Percentiles rank a stretch among this genome's conserved stretches.
Evolutionary conservation across 805 yeast species (phyloP).

Genomic region (Dipodascopsis uninucleata): DNA sequence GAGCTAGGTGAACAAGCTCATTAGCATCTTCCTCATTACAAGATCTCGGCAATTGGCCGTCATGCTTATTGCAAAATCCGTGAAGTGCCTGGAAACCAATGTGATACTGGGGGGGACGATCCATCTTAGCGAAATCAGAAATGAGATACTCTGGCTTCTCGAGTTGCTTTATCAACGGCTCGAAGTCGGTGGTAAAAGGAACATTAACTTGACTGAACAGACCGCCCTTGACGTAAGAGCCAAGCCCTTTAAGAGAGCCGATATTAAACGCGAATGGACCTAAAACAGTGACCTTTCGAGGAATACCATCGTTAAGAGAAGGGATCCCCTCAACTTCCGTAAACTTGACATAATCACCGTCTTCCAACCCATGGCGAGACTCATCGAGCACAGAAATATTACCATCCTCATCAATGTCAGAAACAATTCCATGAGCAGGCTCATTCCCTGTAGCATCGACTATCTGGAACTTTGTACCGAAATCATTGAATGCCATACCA

Average conservation of each 20-base stretch:
- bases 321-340: slow-evolving; percentile 80
- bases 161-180: slow-evolving; percentile 62
- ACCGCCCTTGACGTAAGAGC: slow-evolving; percentile 77
- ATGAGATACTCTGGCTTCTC: slow-evolving; percentile 70
- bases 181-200: slow-evolving; percentile 62
- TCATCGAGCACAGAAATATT: slow-evolving; percentile 92
- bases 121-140: slow-evolving; percentile 92
- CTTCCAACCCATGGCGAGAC: slow-evolving; percentile 87
- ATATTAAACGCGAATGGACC: slow-evolving; percentile 95
- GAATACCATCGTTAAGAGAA: slow-evolving; percentile 65
- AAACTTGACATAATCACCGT: slow-evolving; percentile 85
- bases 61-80: slow-evolving; percentile 60
- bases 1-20: slow-evolving; percentile 57
- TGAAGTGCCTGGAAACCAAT: slow-evolving; percentile 88
- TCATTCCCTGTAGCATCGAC: slow-evolving; percentile 91
- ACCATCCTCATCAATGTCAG: slow-evolving; percentile 83
- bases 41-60: slow-evolving; percentile 71
- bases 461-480: slow-evolving; percentile 76
- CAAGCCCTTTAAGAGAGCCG: slow-evolving; percentile 51
- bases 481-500: slow-evolving; percentile 85
- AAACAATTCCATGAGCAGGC: slow-evolving; percentile 78
- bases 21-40: slow-evolving; percentile 68
- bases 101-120: slow-evolving; percentile 85
- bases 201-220: slow-evolving; percentile 87
- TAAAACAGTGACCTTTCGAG: slow-evolving; percentile 72